Percentiles rank a stretch among this genome's conserved stretches.
Evolutionary conservation across 352 stramenopile genomes (phyloP).

Genomic region (Blastocystis hominis): DNA sequence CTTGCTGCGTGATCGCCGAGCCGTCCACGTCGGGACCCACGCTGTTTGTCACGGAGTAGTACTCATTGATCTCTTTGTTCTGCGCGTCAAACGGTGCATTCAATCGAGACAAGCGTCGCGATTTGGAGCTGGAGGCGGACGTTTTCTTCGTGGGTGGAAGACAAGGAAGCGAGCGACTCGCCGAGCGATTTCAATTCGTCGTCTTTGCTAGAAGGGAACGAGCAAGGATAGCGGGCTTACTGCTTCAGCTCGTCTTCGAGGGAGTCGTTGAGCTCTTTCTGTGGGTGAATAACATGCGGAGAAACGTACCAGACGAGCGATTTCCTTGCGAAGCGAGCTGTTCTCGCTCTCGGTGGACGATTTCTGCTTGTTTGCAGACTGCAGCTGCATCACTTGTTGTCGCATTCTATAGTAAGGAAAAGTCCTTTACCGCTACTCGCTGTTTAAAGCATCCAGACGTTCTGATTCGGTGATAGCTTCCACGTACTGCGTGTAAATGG

Average conservation of each 20-base stretch:
- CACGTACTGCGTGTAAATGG: background rate
- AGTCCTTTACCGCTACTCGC: background rate
- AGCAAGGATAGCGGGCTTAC: background rate
- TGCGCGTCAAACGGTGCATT: background rate
- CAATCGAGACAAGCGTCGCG: background rate
- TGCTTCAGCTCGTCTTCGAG: background rate
- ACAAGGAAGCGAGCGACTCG: background rate
- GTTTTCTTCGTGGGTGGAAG: background rate
- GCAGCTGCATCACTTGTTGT: background rate
- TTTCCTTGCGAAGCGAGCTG: background rate
- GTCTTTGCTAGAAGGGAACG: background rate
- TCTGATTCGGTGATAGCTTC: slow-evolving; percentile 1
- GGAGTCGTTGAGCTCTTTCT: background rate
- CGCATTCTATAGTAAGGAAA: background rate
- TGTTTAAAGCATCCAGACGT: slow-evolving; percentile 12
- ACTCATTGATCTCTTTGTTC: slow-evolving; percentile 32
- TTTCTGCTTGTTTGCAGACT: background rate
- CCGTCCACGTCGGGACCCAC: background rate
- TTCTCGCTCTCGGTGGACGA: background rate
- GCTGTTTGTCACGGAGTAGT: slow-evolving; percentile 5
- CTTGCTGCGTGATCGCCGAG: background rate
- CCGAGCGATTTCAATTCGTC: background rate
- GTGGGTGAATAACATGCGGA: background rate
- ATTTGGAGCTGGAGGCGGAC: slow-evolving; percentile 33
- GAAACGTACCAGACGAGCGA: background rate